A percentile compares a stretch with the other conserved stretches of the same genome.
Evolutionary conservation across 495 filamentous ascomycete species (phyloP).

Genomic region (Penicillium cataractarum): DNA sequence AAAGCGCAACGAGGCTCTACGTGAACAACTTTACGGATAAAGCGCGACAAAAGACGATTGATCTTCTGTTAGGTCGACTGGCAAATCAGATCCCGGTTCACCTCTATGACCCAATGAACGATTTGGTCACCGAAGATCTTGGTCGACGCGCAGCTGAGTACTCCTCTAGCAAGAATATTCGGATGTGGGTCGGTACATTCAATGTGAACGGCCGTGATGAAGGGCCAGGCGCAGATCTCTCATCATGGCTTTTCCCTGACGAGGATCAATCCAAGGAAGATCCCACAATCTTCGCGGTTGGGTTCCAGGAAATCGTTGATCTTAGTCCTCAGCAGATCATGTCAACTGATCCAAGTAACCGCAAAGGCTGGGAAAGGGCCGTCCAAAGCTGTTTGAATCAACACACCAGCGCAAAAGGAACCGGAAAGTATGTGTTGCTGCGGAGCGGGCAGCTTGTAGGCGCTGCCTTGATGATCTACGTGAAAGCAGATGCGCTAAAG

Average conservation of each 20-base stretch:
- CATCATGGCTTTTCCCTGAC: slow-evolving; percentile 81
- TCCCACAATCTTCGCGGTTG: slow-evolving; percentile 73
- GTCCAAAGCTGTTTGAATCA: slow-evolving; percentile 77
- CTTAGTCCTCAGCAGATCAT: slow-evolving; percentile 98
- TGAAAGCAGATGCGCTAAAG: slow-evolving; percentile 72
- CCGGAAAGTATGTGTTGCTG: slow-evolving; percentile 83
- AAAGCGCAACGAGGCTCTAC: slow-evolving; percentile 90
- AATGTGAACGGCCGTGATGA: slow-evolving; percentile 87
- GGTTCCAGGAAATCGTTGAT: slow-evolving; percentile 97
- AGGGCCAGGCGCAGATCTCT: slow-evolving; percentile 77
- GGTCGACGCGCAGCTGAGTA: slow-evolving; percentile 58
- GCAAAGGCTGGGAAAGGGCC: slow-evolving; percentile 83
- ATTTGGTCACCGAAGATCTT: slow-evolving; percentile 79
- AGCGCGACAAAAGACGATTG: slow-evolving; percentile 89
- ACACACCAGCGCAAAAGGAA: slow-evolving; percentile 60
- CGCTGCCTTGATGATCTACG: slow-evolving; percentile 87
- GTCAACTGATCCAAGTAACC: slow-evolving; percentile 89
- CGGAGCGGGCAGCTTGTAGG: slow-evolving; percentile 94
- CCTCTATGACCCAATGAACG: slow-evolving; percentile 92
- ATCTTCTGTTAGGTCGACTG: slow-evolving; percentile 82
- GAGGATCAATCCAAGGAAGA: slow-evolving; percentile 31
- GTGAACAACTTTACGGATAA: slow-evolving; percentile 98
- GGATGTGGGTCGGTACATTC: slow-evolving; percentile 87
- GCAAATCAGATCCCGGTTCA: slow-evolving; percentile 82
- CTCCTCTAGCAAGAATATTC: slow-evolving; percentile 53